These are phyloP conservation scores for Boletus sensibilis DNA, from an alignment of 768 basidiomycete genomes.

Conservation along the genomic window DNA sequence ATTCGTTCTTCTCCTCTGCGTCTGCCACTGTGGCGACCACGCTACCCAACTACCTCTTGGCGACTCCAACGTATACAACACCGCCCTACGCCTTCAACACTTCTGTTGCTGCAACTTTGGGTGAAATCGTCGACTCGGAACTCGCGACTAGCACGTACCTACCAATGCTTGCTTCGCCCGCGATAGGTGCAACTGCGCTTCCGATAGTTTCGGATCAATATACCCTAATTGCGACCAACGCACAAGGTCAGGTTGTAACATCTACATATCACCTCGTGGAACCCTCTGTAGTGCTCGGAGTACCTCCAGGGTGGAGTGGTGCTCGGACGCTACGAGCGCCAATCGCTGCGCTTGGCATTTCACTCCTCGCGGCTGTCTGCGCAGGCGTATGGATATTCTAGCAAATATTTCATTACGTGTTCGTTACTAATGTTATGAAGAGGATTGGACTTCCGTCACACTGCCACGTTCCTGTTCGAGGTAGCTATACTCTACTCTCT, in stretches of 20 bases:
- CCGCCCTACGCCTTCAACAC: conserved; percentile 71
- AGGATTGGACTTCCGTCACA: neutral
- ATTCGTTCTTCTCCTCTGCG: conserved; percentile 55
- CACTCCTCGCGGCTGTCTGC: conserved; percentile 13
- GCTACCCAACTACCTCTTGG: conserved; percentile 66
- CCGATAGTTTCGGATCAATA: conserved; percentile 53
- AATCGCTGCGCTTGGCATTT: conserved; percentile 6
- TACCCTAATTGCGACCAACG: conserved; percentile 59
- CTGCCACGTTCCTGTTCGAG: neutral
- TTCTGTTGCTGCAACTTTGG: conserved; percentile 52
- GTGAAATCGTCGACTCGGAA: conserved; percentile 56
- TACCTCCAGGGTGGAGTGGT: conserved; percentile 58
- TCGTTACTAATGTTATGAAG: neutral
- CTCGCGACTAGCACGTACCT: conserved; percentile 73
- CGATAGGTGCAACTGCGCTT: conserved; percentile 50
- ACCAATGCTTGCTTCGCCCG: conserved; percentile 48
- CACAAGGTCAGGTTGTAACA: conserved; percentile 52
- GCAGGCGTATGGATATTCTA: conserved; percentile 19
- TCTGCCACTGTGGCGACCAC: conserved; percentile 67
- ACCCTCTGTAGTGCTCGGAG: conserved; percentile 55
- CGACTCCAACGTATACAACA: conserved; percentile 62
- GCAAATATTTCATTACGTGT: neutral
- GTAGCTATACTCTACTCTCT: neutral
- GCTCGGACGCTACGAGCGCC: conserved; percentile 9
- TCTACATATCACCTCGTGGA: conserved; percentile 47